Evolutionary conservation across 345 rosid genomes (phyloP).

Genomic region (Cochlearia excelsa): DNA sequence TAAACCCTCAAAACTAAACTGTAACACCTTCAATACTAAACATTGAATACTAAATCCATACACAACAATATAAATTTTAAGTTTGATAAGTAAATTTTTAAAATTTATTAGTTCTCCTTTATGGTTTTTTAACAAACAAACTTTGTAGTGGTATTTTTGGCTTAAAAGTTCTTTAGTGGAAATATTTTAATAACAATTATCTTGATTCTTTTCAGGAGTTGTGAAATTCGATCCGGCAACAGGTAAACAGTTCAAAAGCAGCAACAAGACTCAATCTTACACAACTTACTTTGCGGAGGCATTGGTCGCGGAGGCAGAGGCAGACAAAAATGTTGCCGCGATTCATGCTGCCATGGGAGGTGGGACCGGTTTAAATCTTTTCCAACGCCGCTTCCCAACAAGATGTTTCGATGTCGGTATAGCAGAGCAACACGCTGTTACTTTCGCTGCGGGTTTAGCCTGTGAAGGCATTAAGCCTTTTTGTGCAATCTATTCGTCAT

Average conservation of each 20-base stretch:
- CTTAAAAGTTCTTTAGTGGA: no score
- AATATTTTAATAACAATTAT: no score
- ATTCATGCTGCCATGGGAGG: constrained; percentile 99
- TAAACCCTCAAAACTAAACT: no score
- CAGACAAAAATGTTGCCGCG: constrained; percentile 74
- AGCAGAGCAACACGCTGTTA: constrained; percentile 97
- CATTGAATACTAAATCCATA: no score
- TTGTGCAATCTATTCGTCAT: constrained; percentile 91
- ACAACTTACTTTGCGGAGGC: constrained; percentile 96
- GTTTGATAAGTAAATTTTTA: no score
- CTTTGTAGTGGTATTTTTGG: no score
- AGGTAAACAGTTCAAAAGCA: constrained; percentile 87
- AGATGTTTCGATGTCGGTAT: constrained; percentile 97
- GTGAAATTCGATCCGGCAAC: constrained; percentile 89
- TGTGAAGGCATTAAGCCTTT: constrained; percentile 96
- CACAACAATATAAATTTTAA: no score
- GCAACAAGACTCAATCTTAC: constrained; percentile 62
- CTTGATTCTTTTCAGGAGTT: constrained; percentile 54
- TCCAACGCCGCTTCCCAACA: constrained; percentile 79
- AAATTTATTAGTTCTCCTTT: no score
- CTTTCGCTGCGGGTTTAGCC: constrained; percentile 97
- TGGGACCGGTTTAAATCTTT: constrained; percentile 86
- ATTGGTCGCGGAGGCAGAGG: constrained; percentile 88
- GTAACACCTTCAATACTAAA: no score
- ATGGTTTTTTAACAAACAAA: no score